Percentiles rank a stretch among this genome's conserved stretches.
Evolutionary conservation across 2,329 filamentous ascomycete genomes (phyloP).

Genomic region (Talaromyces islandicus): DNA sequence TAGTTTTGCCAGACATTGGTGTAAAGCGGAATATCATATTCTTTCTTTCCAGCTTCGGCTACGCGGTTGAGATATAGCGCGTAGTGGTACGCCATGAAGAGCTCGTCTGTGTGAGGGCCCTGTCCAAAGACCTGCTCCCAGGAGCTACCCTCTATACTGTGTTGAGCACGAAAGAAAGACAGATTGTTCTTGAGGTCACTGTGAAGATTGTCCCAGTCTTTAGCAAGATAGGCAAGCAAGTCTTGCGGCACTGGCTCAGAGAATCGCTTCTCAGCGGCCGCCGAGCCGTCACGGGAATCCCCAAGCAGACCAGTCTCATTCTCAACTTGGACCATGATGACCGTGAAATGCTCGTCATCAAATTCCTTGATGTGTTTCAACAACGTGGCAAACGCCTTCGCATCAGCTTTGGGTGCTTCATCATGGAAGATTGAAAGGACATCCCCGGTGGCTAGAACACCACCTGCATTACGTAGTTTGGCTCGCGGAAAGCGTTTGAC

Average conservation of each 20-base stretch:
- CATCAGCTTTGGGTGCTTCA: conserved; percentile 31
- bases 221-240: conserved; percentile 25
- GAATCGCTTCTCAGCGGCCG: conserved; percentile 39
- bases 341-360: conserved; percentile 43
- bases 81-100: conserved; percentile 46
- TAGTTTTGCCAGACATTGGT: conserved; percentile 45
- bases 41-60: conserved; percentile 35
- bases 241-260: conserved; percentile 29
- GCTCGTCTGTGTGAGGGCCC: conserved; percentile 33
- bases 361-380: conserved; percentile 38
- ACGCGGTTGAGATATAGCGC: conserved; percentile 38
- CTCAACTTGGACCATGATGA: conserved; percentile 55
- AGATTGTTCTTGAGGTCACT: conserved; percentile 21
- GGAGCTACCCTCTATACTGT: conserved; percentile 6
- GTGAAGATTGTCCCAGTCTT: conserved; percentile 11
- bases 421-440: conserved; percentile 33
- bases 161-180: conserved; percentile 15
- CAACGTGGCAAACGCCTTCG: conserved; percentile 33
- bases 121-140: conserved; percentile 40
- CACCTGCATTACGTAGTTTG: not conserved
- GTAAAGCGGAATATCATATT: conserved; percentile 40
- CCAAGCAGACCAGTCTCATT: conserved; percentile 50
- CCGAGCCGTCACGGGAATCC: conserved; percentile 45
- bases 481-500: conserved; percentile 4
- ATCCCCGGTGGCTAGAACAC: conserved; percentile 24